Percentiles rank a stretch among this genome's conserved stretches.
phyloP scores from a whole-genome alignment of 1,284 basidiomycete genomes.

The Fereydounia khargensis region DNA sequence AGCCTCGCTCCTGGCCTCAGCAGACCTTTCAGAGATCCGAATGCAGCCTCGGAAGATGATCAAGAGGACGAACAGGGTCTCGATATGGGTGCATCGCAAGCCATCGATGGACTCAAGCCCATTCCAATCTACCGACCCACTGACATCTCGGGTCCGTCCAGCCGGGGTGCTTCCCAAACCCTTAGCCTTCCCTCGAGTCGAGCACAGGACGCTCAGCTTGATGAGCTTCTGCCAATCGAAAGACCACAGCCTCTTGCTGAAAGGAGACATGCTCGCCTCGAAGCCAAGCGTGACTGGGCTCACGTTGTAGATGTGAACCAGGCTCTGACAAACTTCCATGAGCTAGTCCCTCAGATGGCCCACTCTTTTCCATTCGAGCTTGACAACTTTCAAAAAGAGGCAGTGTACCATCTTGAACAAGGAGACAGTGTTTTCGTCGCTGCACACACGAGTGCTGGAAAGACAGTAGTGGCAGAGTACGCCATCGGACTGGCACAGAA shows the following conservation, averaged over 20 bases:
- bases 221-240: slow-evolving; percentile 51
- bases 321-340: slow-evolving; percentile 80
- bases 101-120: slow-evolving; percentile 21
- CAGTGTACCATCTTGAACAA: slow-evolving; percentile 94
- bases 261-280: slow-evolving; percentile 14
- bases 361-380: slow-evolving; percentile 76
- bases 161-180: too few species aligned
- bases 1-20: slow-evolving; percentile 23
- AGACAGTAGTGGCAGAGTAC: slow-evolving; percentile 98
- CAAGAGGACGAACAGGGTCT: slow-evolving; percentile 58
- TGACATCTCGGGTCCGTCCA: slow-evolving; percentile 6
- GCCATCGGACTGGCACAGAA: slow-evolving; percentile 93
- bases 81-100: slow-evolving; percentile 7
- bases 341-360: slow-evolving; percentile 86
- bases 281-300: slow-evolving; percentile 87
- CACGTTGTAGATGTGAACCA: slow-evolving; percentile 92
- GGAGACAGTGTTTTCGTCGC: slow-evolving; percentile 98
- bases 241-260: slow-evolving; percentile 31
- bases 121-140: slow-evolving; percentile 29
- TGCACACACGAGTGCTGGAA: slow-evolving; percentile 98
- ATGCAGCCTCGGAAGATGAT: slow-evolving; percentile 60
- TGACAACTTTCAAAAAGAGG: slow-evolving; percentile 93
- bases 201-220: slow-evolving; percentile 43
- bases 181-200: slow-evolving; percentile 3
- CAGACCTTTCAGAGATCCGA: slow-evolving; percentile 21